Conservation (phyloP, 1,139 yeast genomes). For the Debaryomycetaceae sp. region DNA sequence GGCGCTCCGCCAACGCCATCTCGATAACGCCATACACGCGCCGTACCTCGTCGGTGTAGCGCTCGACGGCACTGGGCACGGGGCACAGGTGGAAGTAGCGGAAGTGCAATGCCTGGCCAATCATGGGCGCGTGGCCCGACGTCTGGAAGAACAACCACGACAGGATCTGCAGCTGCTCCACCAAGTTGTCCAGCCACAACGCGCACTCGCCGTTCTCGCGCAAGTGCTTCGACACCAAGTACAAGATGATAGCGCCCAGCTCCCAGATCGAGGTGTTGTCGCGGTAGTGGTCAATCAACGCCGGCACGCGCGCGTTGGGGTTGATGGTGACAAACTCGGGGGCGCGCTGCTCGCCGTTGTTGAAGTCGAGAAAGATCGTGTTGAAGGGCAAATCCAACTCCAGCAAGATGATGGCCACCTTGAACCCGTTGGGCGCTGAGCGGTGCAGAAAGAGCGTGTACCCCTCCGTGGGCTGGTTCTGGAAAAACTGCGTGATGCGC, state of each 20-base stretch:
- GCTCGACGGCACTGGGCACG: slow-evolving; percentile 83
- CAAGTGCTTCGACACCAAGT: slow-evolving; percentile 63
- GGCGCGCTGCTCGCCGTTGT: slow-evolving; percentile 84
- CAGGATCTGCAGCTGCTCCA: slow-evolving; percentile 81
- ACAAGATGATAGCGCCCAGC: slow-evolving; percentile 83
- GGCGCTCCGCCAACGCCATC: slow-evolving; percentile 89
- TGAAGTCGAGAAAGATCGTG: slow-evolving; percentile 84
- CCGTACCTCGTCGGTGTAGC: slow-evolving; percentile 90
- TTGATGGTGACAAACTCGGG: slow-evolving; percentile 89
- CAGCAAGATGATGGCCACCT: slow-evolving; percentile 84
- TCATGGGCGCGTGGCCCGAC: slow-evolving; percentile 96
- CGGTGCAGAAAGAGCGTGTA: slow-evolving; percentile 85
- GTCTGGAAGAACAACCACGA: slow-evolving; percentile 95
- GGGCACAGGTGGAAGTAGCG: slow-evolving; percentile 85
- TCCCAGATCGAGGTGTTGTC: slow-evolving; percentile 89
- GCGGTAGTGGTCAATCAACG: slow-evolving; percentile 80
- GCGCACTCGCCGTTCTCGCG: slow-evolving; percentile 70
- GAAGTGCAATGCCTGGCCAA: slow-evolving; percentile 94
- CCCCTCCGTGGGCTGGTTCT: slow-evolving; percentile 77
- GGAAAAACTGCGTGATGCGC: slow-evolving; percentile 70
- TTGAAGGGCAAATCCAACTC: slow-evolving; percentile 78
- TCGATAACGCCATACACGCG: slow-evolving; percentile 92
- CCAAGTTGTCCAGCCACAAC: slow-evolving; percentile 75
- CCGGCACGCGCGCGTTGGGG: slow-evolving; percentile 95
- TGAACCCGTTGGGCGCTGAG: slow-evolving; percentile 95